Evolutionary conservation across 2,329 filamentous ascomycete genomes (phyloP).

Genomic region (Zasmidium citrigriseum): DNA sequence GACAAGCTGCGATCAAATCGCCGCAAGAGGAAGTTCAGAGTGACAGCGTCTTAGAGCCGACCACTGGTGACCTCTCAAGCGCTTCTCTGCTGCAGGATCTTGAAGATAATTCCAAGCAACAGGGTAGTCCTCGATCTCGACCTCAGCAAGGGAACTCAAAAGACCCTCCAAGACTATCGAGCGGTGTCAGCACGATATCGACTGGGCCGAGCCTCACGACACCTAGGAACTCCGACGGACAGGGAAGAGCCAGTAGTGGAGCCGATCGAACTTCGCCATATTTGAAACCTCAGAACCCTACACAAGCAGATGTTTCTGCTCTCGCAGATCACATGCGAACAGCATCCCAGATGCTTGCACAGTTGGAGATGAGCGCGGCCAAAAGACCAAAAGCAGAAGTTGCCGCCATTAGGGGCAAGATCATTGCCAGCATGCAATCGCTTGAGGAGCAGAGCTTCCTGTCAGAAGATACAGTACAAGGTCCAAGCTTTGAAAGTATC

Average conservation of each 20-base stretch:
- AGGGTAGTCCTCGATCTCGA: slow-evolving; percentile 23
- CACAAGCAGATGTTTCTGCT: slow-evolving; percentile 79
- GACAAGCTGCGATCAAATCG: slow-evolving; percentile 44
- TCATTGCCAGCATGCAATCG: slow-evolving; percentile 87
- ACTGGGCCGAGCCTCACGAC: slow-evolving; percentile 63
- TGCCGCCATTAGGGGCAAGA: slow-evolving; percentile 79
- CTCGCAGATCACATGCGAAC: slow-evolving; percentile 85
- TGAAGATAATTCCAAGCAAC: slow-evolving; percentile 48
- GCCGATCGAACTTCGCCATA: slow-evolving; percentile 52
- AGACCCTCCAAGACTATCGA: slow-evolving; percentile 59
- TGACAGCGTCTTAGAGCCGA: slow-evolving; percentile 84
- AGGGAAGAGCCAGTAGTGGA: slow-evolving; percentile 64
- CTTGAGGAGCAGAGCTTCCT: slow-evolving; percentile 84
- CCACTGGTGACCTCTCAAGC: slow-evolving; percentile 73
- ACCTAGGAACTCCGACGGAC: slow-evolving; percentile 64
- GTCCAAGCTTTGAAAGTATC: slow-evolving; percentile 78
- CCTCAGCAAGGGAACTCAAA: slow-evolving; percentile 16
- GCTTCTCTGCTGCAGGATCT: slow-evolving; percentile 66
- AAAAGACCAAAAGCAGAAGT: slow-evolving; percentile 80
- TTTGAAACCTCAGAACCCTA: slow-evolving; percentile 55
- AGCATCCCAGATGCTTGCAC: slow-evolving; percentile 82
- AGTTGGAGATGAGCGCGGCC: slow-evolving; percentile 76
- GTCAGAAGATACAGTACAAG: slow-evolving; percentile 64
- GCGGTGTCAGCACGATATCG: slow-evolving; percentile 62
- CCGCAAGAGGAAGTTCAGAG: slow-evolving; percentile 45